A percentile compares a stretch with the other conserved stretches of the same genome.
Conservation (phyloP, 345 rosid species). For the Corchorus olitorius region DNA sequence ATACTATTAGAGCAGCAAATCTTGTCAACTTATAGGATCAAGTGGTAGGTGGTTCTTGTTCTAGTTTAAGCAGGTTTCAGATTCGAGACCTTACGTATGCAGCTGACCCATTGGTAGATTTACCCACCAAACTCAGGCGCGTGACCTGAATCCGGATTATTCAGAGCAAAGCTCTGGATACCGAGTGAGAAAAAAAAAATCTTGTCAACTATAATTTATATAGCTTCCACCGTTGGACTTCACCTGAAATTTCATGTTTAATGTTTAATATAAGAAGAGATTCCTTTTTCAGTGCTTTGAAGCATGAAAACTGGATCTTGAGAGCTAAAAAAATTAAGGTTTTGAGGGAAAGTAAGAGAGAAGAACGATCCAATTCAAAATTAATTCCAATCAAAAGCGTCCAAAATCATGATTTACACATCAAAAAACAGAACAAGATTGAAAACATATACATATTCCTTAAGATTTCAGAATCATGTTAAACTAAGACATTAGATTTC, state of each 20-base stretch:
- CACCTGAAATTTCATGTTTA: background rate
- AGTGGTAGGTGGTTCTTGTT: too few relatives aligned
- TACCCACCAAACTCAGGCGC: too few relatives aligned
- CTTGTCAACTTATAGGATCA: background rate
- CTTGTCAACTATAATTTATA: background rate
- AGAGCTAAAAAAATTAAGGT: too few relatives aligned
- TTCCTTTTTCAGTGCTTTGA: background rate
- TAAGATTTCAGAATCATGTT: background rate
- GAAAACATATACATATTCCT: background rate
- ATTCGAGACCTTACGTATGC: too few relatives aligned
- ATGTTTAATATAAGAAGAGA: background rate
- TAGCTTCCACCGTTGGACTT: background rate
- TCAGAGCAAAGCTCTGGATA: too few relatives aligned
- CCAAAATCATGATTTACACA: background rate
- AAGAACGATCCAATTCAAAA: too few relatives aligned
- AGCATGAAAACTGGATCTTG: too few relatives aligned
- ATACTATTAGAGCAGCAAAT: background rate
- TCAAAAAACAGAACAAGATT: background rate
- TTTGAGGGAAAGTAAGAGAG: background rate
- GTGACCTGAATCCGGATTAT: too few relatives aligned
- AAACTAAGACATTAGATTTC: conserved; percentile 1
- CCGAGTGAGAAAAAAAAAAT: too few relatives aligned
- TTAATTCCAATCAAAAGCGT: background rate
- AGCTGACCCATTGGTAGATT: too few relatives aligned
- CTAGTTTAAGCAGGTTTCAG: too few relatives aligned